Evolutionary conservation across 176 grass and related monocot genomes (phyloP).

Genomic region (Calamus simplicifolius): DNA sequence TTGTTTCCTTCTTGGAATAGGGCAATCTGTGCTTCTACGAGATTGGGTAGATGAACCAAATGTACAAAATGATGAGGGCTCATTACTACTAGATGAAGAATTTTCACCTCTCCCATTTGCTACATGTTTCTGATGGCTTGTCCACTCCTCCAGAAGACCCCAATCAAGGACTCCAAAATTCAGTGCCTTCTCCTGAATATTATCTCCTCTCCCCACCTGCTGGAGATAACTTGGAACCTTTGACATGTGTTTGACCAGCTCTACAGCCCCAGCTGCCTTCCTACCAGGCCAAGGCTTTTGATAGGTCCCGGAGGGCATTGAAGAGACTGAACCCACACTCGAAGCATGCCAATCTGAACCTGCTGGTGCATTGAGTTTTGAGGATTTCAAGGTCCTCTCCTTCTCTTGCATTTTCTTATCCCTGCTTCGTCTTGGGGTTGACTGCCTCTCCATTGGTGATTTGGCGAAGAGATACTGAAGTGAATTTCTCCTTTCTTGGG

Average conservation of each 20-base stretch:
- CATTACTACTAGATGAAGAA: slow-evolving; percentile 34
- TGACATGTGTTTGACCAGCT: slow-evolving; percentile 91
- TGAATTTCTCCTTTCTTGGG: slow-evolving; percentile 28
- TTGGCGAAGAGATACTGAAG: slow-evolving; percentile 27
- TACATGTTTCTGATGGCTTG: slow-evolving; percentile 44
- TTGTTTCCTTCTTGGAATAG: slow-evolving; percentile 39
- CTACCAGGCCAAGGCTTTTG: slow-evolving; percentile 82
- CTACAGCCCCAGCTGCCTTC: slow-evolving; percentile 43
- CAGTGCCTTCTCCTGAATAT: slow-evolving; percentile 68
- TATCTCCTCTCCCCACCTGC: slow-evolving; percentile 25
- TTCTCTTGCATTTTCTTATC: slow-evolving; percentile 62
- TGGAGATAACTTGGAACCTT: slow-evolving; percentile 88
- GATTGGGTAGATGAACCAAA: slow-evolving; percentile 33
- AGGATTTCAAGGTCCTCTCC: slow-evolving; percentile 37
- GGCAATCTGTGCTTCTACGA: slow-evolving; percentile 38
- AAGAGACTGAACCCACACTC: slow-evolving; percentile 17
- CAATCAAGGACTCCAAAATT: slow-evolving; percentile 94
- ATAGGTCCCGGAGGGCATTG: slow-evolving; percentile 35
- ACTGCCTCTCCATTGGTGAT: slow-evolving; percentile 28
- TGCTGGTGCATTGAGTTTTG: slow-evolving; percentile 24
- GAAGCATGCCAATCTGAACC: slow-evolving; percentile 14
- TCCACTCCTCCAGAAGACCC: slow-evolving; percentile 74
- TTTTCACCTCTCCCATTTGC: slow-evolving; percentile 22
- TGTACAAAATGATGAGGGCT: slow-evolving; percentile 28
- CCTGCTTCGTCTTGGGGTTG: slow-evolving; percentile 15